Conservation (phyloP, 768 basidiomycete species). For the Kwoniella sp. region DNA sequence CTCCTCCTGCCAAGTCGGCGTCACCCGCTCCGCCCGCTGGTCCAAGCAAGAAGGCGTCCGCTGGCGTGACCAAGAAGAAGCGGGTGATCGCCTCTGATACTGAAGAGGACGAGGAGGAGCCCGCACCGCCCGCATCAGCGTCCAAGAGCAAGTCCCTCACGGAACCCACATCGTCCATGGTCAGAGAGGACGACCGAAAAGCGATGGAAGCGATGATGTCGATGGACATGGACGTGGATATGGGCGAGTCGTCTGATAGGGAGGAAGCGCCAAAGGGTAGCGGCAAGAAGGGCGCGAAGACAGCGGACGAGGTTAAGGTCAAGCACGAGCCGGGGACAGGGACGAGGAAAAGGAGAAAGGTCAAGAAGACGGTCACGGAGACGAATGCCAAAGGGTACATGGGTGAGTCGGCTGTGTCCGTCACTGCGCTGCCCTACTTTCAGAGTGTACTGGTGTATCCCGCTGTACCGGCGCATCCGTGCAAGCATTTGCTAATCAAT, state of each 20-base stretch:
- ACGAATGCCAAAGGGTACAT: conserved; percentile 39
- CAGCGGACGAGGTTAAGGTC: background rate
- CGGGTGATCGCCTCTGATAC: conserved; percentile 26
- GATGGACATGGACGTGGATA: conserved; percentile 24
- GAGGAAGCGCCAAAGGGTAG: background rate
- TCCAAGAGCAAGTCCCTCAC: background rate
- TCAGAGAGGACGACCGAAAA: conserved; percentile 27
- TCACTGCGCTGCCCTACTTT: too few relatives aligned
- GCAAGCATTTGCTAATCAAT: too few relatives aligned
- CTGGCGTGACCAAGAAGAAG: conserved; percentile 15
- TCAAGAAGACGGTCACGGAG: conserved; percentile 33
- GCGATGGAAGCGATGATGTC: conserved; percentile 48
- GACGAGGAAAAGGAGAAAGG: conserved; percentile 24
- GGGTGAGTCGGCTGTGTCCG: conserved; percentile 20
- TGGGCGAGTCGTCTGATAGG: conserved; percentile 7
- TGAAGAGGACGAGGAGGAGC: conserved; percentile 19
- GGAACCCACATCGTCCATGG: conserved; percentile 27
- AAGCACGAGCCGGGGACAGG: conserved; percentile 9
- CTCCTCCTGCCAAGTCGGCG: too few relatives aligned
- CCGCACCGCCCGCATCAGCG: conserved; percentile 3
- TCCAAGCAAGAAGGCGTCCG: too few relatives aligned
- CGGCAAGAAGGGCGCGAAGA: conserved; percentile 1
- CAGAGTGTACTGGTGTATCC: too few relatives aligned
- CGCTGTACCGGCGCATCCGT: too few relatives aligned
- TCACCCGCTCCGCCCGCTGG: too few relatives aligned